These are phyloP conservation scores for Fagus sylvatica DNA, from an alignment of 306 rosid genomes.

Conservation along the genomic window DNA sequence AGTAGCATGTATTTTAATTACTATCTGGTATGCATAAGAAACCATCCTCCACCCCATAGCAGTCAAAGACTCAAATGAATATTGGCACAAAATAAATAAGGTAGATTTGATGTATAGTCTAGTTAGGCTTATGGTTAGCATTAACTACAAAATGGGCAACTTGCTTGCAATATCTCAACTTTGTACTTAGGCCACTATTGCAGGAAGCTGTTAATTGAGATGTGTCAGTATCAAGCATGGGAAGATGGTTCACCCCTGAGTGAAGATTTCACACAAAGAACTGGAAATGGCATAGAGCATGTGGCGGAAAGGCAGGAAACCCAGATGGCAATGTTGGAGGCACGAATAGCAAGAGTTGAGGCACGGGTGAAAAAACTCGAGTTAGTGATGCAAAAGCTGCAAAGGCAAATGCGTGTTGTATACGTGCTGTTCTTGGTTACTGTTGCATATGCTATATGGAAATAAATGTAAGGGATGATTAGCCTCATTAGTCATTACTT, in stretches of 20 bases:
- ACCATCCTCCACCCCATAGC: background rate
- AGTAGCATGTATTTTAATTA: no score
- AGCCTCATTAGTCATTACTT: background rate
- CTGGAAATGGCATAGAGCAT: constrained; percentile 1
- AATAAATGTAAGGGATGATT: constrained; percentile 16
- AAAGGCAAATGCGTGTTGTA: constrained; percentile 18
- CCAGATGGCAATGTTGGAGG: constrained; percentile 23
- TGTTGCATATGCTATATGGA: constrained; percentile 19
- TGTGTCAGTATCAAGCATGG: constrained; percentile 27
- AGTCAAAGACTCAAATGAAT: background rate
- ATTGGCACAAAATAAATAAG: background rate
- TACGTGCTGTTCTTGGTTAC: constrained; percentile 12
- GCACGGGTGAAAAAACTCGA: constrained; percentile 25
- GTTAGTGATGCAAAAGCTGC: constrained; percentile 17
- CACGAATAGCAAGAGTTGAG: constrained; percentile 21
- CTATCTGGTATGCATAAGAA: background rate
- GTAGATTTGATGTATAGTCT: background rate
- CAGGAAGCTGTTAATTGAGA: constrained; percentile 3
- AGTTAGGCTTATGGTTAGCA: background rate
- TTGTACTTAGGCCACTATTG: background rate
- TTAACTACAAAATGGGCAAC: background rate
- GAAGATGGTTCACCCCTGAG: constrained; percentile 15
- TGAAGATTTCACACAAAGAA: constrained; percentile 17
- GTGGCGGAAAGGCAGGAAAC: constrained; percentile 14
- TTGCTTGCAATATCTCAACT: background rate